phyloP scores from a whole-genome alignment of 2,329 filamentous ascomycete species.

The Pyrenophora tritici-repentis region DNA sequence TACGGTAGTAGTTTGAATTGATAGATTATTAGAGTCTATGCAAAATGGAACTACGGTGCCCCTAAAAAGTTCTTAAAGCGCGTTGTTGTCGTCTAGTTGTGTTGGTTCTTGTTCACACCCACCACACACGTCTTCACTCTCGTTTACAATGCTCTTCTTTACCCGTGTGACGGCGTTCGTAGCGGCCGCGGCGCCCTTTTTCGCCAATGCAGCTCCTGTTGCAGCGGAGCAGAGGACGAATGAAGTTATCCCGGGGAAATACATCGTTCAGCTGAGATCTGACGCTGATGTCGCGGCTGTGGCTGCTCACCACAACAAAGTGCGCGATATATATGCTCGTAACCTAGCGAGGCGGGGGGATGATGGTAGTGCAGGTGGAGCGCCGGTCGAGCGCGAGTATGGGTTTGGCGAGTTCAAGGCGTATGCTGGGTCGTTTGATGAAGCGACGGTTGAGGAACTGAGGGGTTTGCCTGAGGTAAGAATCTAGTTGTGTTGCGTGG shows the following conservation, averaged over 20 bases:
- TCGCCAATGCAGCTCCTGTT: constrained; percentile 30
- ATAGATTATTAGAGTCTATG: neutral
- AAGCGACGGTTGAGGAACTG: constrained; percentile 36
- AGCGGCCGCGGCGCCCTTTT: constrained; percentile 28
- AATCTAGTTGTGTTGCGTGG: too few relatives aligned
- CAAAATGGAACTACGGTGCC: neutral
- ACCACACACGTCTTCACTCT: neutral
- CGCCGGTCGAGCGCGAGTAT: constrained; percentile 36
- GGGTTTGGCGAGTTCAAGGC: constrained; percentile 38
- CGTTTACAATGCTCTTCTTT: constrained; percentile 35
- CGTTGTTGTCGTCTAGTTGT: neutral
- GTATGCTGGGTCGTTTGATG: constrained; percentile 41
- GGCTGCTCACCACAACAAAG: constrained; percentile 30
- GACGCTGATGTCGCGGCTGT: constrained; percentile 33
- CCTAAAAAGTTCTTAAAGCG: constrained; percentile 1
- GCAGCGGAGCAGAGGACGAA: constrained; percentile 1
- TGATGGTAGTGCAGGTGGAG: constrained; percentile 14
- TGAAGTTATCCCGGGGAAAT: constrained; percentile 47
- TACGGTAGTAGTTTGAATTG: too few relatives aligned
- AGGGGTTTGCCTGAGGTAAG: constrained; percentile 35
- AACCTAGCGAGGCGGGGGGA: constrained; percentile 31
- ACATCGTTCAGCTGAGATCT: constrained; percentile 51
- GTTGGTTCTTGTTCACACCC: neutral
- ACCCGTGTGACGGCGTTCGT: constrained; percentile 31
- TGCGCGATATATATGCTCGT: constrained; percentile 37